Evolutionary conservation across 176 grass and related monocot genomes (phyloP).

Genomic region (Phyllostachys edulis): DNA sequence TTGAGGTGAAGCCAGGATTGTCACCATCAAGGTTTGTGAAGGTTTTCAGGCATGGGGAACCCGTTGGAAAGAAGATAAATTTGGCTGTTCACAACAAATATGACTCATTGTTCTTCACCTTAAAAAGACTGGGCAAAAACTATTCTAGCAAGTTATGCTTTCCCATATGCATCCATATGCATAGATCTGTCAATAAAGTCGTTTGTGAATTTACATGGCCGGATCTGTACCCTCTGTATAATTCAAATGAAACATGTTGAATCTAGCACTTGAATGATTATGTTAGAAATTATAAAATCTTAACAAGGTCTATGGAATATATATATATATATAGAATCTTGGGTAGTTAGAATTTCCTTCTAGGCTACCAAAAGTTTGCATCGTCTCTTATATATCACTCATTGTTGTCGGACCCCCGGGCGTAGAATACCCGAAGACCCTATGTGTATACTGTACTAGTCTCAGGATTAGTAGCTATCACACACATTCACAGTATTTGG

Average conservation of each 20-base stretch:
- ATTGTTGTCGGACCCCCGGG: too few species aligned
- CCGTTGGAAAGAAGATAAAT: slow-evolving; percentile 45
- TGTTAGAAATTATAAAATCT: background rate
- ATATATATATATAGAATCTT: background rate
- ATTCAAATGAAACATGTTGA: background rate
- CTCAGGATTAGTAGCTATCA: too few species aligned
- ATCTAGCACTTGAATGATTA: background rate
- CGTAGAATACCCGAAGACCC: too few species aligned
- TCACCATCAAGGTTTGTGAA: slow-evolving; percentile 43
- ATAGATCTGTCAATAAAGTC: background rate
- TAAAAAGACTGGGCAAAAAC: slow-evolving; percentile 33
- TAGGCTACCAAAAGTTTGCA: too few species aligned
- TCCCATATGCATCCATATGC: too few species aligned
- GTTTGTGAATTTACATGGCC: background rate
- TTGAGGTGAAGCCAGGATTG: background rate
- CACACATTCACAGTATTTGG: too few species aligned
- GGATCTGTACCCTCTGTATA: background rate
- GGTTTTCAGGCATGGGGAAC: slow-evolving; percentile 45
- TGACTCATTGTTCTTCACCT: slow-evolving; percentile 25
- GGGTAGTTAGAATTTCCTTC: too few species aligned
- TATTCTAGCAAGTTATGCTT: slow-evolving; percentile 40
- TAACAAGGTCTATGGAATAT: background rate
- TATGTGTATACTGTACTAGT: too few species aligned
- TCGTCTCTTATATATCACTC: too few species aligned
- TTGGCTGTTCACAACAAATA: slow-evolving; percentile 32